Conservation (phyloP, 192 early-diverging fungal species). For the Spinellus fusiger region DNA sequence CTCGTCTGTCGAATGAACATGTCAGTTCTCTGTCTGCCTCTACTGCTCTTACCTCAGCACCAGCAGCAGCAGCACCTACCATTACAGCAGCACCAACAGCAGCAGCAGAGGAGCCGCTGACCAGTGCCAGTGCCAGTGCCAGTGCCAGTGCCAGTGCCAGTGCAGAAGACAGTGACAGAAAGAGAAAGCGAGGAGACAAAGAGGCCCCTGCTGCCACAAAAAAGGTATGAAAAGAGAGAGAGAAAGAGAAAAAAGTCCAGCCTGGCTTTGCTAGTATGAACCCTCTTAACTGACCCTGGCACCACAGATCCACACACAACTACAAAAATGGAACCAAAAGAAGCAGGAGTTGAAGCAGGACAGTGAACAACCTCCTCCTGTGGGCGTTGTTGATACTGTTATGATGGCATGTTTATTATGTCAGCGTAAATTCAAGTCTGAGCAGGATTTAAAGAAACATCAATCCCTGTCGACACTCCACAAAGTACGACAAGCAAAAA, state of each 20-base stretch:
- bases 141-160: no score
- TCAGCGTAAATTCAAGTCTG: conserved; percentile 49
- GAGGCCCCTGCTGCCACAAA: not conserved
- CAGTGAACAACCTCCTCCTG: not conserved
- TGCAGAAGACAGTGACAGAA: conserved; percentile 1
- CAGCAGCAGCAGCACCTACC: not conserved
- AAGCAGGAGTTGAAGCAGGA: not conserved
- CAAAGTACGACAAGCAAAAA: conserved; percentile 33
- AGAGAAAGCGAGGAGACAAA: conserved; percentile 14
- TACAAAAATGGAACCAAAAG: conserved; percentile 8
- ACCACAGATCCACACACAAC: conserved; percentile 16
- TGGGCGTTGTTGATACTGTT: conserved; percentile 32
- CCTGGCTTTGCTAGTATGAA: not conserved
- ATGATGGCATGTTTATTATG: conserved; percentile 54
- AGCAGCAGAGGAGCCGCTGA: not conserved
- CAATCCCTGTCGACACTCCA: conserved; percentile 52
- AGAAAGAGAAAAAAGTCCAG: not conserved
- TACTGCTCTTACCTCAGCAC: no score
- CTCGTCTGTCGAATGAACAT: conserved; percentile 2
- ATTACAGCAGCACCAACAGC: not conserved
- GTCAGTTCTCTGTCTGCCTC: no score
- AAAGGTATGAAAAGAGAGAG: not conserved
- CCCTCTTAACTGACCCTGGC: not conserved
- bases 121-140: not conserved
- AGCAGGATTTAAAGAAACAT: conserved; percentile 46